Conservation (phyloP, 805 yeast species). For the Ogataea siamensis region DNA sequence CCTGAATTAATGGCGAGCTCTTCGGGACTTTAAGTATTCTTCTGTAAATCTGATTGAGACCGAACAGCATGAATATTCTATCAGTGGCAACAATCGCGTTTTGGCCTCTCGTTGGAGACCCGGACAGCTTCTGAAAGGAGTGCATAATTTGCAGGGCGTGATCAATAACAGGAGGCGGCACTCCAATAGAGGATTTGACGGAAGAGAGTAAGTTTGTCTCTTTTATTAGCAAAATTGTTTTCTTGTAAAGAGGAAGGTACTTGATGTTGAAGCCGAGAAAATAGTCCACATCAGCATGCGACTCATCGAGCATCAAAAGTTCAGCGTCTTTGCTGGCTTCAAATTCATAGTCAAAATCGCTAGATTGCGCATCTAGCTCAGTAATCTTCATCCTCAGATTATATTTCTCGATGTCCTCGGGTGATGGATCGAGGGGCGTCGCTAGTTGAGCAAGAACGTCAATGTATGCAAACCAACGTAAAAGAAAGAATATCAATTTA, state of each 20-base stretch:
- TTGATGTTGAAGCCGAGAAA: conserved; percentile 65
- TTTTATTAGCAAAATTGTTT: conserved; percentile 43
- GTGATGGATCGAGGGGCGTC: conserved; percentile 41
- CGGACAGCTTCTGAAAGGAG: conserved; percentile 30
- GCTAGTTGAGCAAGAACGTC: conserved; percentile 65
- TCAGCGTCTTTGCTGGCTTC: conserved; percentile 12
- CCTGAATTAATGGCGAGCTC: conserved; percentile 46
- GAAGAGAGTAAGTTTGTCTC: conserved; percentile 24
- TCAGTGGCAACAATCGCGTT: conserved; percentile 44
- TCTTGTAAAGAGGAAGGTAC: conserved; percentile 56
- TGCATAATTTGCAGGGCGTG: conserved; percentile 42
- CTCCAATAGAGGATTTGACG: conserved; percentile 6
- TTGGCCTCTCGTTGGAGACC: conserved; percentile 10
- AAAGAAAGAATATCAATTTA: conserved; percentile 51
- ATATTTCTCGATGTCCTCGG: conserved; percentile 21
- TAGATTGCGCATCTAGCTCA: neutral
- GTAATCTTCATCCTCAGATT: conserved; percentile 8
- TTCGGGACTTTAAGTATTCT: conserved; percentile 51
- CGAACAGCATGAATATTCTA: conserved; percentile 50
- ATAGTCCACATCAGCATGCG: conserved; percentile 51
- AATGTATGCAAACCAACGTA: conserved; percentile 67
- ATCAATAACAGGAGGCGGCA: conserved; percentile 25
- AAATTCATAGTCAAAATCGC: conserved; percentile 32
- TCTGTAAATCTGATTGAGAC: conserved; percentile 54
- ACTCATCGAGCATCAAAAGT: conserved; percentile 24